Percentiles rank a stretch among this genome's conserved stretches.
Conservation (phyloP, 805 yeast species). For the Schizosaccharomyces octosporus region DNA sequence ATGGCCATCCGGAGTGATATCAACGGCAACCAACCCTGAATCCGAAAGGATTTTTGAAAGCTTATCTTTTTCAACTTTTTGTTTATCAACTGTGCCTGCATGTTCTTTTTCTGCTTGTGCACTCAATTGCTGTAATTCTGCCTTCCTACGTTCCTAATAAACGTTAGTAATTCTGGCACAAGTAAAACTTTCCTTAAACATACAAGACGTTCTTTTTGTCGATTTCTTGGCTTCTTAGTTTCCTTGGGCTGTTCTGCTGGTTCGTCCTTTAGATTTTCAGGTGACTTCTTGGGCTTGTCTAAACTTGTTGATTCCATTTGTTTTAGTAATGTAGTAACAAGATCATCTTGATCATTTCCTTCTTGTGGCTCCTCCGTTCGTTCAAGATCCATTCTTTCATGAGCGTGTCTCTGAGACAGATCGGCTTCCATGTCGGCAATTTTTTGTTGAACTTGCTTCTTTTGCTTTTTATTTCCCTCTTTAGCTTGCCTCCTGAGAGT, state of each 20-base stretch:
- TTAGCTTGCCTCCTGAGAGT: background rate
- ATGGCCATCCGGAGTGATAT: background rate
- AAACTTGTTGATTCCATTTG: background rate
- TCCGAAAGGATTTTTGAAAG: background rate
- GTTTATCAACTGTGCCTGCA: background rate
- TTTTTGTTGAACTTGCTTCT: background rate
- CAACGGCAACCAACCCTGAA: background rate
- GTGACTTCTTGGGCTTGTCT: background rate
- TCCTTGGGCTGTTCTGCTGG: background rate
- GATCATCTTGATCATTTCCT: background rate
- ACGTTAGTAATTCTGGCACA: background rate
- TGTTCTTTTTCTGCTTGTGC: background rate
- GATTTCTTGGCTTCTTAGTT: background rate
- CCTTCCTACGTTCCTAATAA: background rate
- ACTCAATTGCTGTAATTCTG: background rate
- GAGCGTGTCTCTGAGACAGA: background rate
- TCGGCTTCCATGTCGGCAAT: background rate
- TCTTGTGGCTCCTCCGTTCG: background rate
- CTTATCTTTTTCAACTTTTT: background rate
- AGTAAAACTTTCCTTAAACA: background rate
- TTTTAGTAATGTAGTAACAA: background rate
- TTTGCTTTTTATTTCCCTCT: background rate
- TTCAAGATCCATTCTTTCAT: background rate
- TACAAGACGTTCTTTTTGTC: slow-evolving; percentile 1
- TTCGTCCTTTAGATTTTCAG: background rate